Base-by-base conservation (phyloP, 257 asterid species). In the Gentiana macrophylla region DNA sequence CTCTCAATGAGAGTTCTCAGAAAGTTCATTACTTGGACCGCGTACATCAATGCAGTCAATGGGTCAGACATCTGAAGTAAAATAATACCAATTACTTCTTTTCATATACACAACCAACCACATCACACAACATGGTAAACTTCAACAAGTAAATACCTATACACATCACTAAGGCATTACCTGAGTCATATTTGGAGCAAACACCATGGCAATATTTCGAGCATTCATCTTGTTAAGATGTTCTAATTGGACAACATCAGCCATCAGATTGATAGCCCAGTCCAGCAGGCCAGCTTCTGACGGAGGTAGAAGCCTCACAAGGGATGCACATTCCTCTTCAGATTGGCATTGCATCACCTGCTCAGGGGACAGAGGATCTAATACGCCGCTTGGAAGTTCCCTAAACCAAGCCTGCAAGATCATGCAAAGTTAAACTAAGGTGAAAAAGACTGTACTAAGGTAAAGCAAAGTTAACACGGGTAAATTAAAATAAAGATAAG, bases 151-250 rank as follows among this genome's bases (percentile, higher is more conserved):
- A 41, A 41, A 41, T 41, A 41, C 46, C 9, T 10, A 41, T 5
- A 41, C 5, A 41, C 46, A 41, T 10, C 46, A 48, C 3, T 24
- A 12, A 53, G 47, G 43, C 62, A 33, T 61, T 65, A 83, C 98
- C 94, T 91, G 92, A 9, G 98, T 92, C 98, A 92, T 92, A 75
- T 92, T 92, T 11, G 98, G 98, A 15, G 98, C 98, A 73, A 92
- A 92, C 59, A 92, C 98, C 97, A 88, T 85, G 32, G 98, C 98
- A 6, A 92, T 80, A 67, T 87, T 92, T 64, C 90, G 94, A 1
- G 97, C 71, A 55, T 87, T 83, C 98, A 91, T 91, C 84, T 91
- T 91, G 84, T 91, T 91, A 12, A 63, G 67, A 65, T 74, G 84
- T 66, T 92, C 95, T 68, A 77, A 74, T 76, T 79, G 97, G 51